Conservation (phyloP, 257 asterid species). For the Datura wrightii region DNA sequence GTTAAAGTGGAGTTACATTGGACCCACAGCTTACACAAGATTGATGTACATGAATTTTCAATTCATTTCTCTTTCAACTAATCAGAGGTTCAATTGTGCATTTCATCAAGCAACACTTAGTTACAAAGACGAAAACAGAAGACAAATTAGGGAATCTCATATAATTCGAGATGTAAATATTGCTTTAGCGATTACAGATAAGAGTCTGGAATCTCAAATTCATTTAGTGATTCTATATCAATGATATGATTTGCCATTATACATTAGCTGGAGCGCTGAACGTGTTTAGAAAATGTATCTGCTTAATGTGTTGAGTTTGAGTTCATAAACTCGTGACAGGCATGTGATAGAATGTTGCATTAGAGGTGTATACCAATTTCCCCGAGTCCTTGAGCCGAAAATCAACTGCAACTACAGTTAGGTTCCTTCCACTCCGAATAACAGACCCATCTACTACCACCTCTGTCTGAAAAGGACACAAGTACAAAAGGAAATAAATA, state of each 20-base stretch:
- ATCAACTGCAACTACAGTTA: slow-evolving; percentile 65
- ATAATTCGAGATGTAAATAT: not conserved
- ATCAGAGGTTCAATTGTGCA: not conserved
- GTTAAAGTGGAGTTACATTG: not conserved
- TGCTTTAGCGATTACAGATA: not conserved
- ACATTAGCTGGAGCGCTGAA: not conserved
- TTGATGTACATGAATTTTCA: slow-evolving; percentile 2
- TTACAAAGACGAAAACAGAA: not conserved
- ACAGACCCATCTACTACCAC: slow-evolving; percentile 66
- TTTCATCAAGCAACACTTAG: not conserved
- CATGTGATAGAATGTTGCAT: slow-evolving; percentile 71
- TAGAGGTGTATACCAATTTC: slow-evolving; percentile 60
- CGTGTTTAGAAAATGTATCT: not conserved
- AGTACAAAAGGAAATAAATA: not conserved
- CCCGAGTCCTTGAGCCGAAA: slow-evolving; percentile 64
- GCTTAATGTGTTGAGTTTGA: not conserved
- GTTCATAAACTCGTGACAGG: slow-evolving; percentile 70
- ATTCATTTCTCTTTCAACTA: not conserved
- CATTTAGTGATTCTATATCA: not conserved
- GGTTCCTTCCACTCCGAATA: slow-evolving; percentile 78
- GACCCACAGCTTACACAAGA: not conserved
- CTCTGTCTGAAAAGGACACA: slow-evolving; percentile 56
- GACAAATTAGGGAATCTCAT: not conserved
- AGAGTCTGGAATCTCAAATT: not conserved
- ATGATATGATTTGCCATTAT: slow-evolving; percentile 13